Base-by-base conservation (phyloP, 495 filamentous ascomycete genomes). In the Neurospora sp. region DNA sequence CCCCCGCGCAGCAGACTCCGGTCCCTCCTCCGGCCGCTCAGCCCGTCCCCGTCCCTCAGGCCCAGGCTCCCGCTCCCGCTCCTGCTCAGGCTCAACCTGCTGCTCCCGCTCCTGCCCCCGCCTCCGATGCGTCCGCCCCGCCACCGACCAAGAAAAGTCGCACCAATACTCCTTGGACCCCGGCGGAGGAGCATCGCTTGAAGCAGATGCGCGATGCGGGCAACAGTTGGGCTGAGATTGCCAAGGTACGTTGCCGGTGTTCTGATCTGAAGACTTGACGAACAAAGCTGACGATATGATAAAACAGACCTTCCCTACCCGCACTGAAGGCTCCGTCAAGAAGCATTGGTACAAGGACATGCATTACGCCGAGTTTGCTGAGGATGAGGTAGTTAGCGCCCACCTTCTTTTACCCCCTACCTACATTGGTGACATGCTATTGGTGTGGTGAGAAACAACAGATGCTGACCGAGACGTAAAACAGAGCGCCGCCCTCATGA, bases 331-430 rank as follows among this genome's bases (percentile, higher is more conserved):
- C 20, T 97, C 94, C 78, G 96, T 99, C 12, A 99, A 99, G 87
- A 99, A 99, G 84, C 96, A 99, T 81, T 99, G 96, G 96, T 99
- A 99, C 81, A 99, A 99, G 88, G 96, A 98, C 78, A 99, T 99
- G 96, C 96, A 99, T 78, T 98, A 99, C 81, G 96, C 96, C 71
- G 96, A 99, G 79, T 99, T 99, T 79, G 96, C 92, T 68, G 96
- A 98, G 86, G 94, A 99, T 77, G 96, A 99, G 89, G 94, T 97
- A 87, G 80, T 83, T 83, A 73, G 70, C 71, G 71, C 72, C 61
- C 40, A 69, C 70, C 71, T 40, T 20, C 59, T 9, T 35, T n/a
- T 42, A 16, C 5, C 42, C 73, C 73, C 73, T 72, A 72, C 42
- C 75, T 72, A 71, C 40, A 40, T 42, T 72, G 27, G 41, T 68